Percentiles rank a stretch among this genome's conserved stretches.
Conservation (phyloP, 2,329 filamentous ascomycete genomes). For the Tolypocladium sp. region DNA sequence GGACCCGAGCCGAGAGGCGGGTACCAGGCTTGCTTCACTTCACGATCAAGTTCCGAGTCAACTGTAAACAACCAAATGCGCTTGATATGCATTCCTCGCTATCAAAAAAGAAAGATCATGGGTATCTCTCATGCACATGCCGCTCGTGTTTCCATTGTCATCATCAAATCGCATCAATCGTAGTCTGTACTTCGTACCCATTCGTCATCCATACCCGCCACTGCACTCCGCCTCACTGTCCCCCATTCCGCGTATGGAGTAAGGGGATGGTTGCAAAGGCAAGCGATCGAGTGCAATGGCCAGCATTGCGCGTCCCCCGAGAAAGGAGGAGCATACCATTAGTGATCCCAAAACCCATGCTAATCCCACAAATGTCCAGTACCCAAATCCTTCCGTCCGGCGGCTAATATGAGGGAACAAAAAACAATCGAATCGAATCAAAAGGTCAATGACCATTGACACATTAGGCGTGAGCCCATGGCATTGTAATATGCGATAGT, state of each 20-base stretch:
- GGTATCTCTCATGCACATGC: conserved; percentile 5
- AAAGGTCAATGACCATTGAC: neutral
- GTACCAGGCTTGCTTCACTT: neutral
- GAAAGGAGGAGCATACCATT: neutral
- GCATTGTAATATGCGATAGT: neutral
- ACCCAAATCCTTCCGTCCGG: neutral
- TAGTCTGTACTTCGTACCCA: neutral
- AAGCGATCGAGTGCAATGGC: neutral
- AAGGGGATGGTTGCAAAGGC: neutral
- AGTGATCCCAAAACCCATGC: neutral
- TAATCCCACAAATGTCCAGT: neutral
- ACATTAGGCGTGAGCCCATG: neutral
- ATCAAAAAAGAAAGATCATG: conserved; percentile 4
- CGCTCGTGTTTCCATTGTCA: neutral
- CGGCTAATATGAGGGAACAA: neutral
- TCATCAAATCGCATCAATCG: neutral
- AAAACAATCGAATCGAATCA: neutral
- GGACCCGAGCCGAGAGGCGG: no score
- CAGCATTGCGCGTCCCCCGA: neutral
- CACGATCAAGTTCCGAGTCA: neutral
- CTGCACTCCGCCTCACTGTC: neutral
- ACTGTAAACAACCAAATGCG: neutral
- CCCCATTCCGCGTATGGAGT: neutral
- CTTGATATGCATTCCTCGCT: conserved; percentile 6
- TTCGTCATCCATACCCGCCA: neutral